Evolutionary conservation across 495 filamentous ascomycete genomes (phyloP).

Genomic region (Hyaloscypha finlandica): DNA sequence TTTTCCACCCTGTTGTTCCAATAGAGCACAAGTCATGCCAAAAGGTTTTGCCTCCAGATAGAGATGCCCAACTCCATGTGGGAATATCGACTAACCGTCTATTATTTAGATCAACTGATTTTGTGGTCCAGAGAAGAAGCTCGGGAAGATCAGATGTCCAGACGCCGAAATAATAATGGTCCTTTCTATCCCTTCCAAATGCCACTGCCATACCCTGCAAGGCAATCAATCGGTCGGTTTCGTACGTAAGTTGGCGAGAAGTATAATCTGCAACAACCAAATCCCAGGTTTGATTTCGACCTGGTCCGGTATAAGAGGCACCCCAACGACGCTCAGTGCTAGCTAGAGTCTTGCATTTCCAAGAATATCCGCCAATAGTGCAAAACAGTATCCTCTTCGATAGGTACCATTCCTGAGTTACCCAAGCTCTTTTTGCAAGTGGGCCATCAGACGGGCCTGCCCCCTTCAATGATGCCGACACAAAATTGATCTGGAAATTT

Average conservation of each 20-base stretch:
- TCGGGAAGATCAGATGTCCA: neutral
- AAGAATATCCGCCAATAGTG: constrained; percentile 3
- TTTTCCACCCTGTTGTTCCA: neutral
- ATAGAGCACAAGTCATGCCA: neutral
- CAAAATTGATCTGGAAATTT: neutral
- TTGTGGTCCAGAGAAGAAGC: neutral
- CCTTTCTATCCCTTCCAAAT: neutral
- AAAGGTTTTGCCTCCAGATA: constrained; percentile 1
- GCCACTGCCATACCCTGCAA: neutral
- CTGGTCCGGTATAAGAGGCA: neutral
- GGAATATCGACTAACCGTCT: constrained; percentile 1
- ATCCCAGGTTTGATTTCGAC: neutral
- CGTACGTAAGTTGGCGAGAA: neutral
- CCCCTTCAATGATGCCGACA: constrained; percentile 3
- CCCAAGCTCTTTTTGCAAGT: constrained; percentile 1
- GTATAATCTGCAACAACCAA: neutral
- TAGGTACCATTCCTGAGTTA: constrained; percentile 1
- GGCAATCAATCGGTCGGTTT: neutral
- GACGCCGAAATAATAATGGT: neutral
- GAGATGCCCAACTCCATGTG: neutral
- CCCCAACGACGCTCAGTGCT: constrained; percentile 1
- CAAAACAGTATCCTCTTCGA: constrained; percentile 6
- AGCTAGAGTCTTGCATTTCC: constrained; percentile 5
- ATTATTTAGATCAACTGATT: constrained; percentile 1
- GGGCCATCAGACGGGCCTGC: neutral